These are phyloP conservation scores for Aspergillus versicolor DNA, from an alignment of 2,329 filamentous ascomycete species.

Conservation along the genomic window DNA sequence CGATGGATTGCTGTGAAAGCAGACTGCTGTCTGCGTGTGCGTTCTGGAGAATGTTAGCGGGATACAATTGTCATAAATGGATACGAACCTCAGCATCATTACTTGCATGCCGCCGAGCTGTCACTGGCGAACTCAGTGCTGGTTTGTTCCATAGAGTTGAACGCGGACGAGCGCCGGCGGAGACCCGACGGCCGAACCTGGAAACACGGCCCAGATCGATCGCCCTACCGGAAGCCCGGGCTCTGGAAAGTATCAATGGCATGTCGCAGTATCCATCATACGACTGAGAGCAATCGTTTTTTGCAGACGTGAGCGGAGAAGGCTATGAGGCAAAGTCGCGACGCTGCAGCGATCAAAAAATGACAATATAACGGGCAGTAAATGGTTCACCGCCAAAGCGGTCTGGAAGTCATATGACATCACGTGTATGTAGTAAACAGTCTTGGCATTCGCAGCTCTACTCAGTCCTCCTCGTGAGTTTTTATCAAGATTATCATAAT, in stretches of 20 bases:
- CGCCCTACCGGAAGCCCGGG: constrained; percentile 11
- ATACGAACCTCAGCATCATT: constrained; percentile 5
- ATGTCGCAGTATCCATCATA: constrained; percentile 18
- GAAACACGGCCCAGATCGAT: constrained; percentile 2
- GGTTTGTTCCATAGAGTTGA: background rate
- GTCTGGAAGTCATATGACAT: background rate
- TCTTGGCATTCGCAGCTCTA: background rate
- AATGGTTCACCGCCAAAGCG: background rate
- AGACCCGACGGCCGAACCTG: background rate
- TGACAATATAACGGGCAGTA: background rate
- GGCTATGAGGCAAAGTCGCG: background rate
- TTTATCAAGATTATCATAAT: too few relatives aligned
- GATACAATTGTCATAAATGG: background rate
- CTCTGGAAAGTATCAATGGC: constrained; percentile 25
- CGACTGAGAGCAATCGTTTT: constrained; percentile 3
- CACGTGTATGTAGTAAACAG: background rate
- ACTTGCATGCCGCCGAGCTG: background rate
- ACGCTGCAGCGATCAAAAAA: background rate
- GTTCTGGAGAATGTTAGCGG: background rate
- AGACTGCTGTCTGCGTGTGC: constrained; percentile 4
- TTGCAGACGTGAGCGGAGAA: background rate
- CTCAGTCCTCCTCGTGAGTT: too few relatives aligned
- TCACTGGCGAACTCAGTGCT: background rate
- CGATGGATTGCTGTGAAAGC: constrained; percentile 17
- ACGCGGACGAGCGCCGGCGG: constrained; percentile 1